These are phyloP conservation scores for Microdochium trichocladiopsis DNA, from an alignment of 2,329 filamentous ascomycete species.

Conservation along the genomic window DNA sequence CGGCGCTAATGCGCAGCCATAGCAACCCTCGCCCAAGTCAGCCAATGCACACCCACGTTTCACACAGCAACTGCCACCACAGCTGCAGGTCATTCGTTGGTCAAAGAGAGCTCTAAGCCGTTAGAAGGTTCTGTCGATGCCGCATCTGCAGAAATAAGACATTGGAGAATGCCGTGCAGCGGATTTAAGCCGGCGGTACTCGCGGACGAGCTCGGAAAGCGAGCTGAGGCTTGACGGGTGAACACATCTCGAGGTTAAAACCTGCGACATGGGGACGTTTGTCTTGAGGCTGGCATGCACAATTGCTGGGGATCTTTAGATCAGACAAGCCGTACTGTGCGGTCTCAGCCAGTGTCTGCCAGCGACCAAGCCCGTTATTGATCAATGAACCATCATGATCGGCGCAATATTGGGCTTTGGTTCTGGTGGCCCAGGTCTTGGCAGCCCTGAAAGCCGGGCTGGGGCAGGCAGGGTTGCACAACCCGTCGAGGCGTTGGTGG, in stretches of 20 bases:
- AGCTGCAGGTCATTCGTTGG: too few species aligned
- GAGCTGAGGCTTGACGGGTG: not conserved
- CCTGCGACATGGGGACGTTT: not conserved
- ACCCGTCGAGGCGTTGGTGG: too few species aligned
- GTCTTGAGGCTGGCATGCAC: not conserved
- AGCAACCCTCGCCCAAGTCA: too few species aligned
- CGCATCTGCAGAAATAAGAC: not conserved
- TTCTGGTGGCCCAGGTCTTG: too few species aligned
- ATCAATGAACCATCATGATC: not conserved
- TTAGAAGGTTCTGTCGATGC: not conserved
- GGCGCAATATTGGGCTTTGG: not conserved
- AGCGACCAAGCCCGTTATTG: too few species aligned
- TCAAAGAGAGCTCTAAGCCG: not conserved
- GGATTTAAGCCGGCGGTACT: not conserved
- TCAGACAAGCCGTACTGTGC: not conserved
- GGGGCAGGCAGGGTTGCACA: too few species aligned
- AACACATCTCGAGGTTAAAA: not conserved
- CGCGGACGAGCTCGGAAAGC: not conserved
- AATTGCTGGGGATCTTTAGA: not conserved
- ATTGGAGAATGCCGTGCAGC: not conserved
- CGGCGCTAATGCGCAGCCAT: too few species aligned
- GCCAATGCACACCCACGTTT: not conserved
- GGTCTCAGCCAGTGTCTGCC: too few species aligned
- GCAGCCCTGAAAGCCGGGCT: not conserved
- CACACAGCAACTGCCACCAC: too few species aligned